Evolutionary conservation across 1,139 yeast species (phyloP), one percentile per base, ranked within the genome.

Genomic region (Diutina catenulata): DNA sequence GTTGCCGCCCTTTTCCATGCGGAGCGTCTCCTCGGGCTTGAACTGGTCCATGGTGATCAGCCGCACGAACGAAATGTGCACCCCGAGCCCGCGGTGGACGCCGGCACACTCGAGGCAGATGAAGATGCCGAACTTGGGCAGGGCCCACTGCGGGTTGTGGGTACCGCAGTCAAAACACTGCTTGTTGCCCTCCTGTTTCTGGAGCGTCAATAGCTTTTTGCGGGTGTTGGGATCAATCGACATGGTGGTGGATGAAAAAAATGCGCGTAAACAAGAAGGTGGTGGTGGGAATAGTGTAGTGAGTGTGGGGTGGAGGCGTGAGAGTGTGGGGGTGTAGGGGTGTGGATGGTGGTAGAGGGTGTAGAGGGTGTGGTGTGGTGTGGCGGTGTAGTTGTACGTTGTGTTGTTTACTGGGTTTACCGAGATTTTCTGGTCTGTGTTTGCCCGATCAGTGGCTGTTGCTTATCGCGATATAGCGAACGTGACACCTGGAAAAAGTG

Each of bases 101-200:
- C 98, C 96, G 29, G 97, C 95, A 68, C 98, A 91, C 59, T 91
- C 98, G 43, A 91, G 73, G 62, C 99, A 93, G 53, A 91, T 87
- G 57, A 87, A 87, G 44, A 88, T 80, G 40, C 98, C 99, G 60
- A 87, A 88, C 55, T 93, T 91, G 36, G 97, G 96, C 9, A 96
- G 84, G 4, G 98, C 95, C 99, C 99, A 91, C 52, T 93, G 95
- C 7, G 99, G 98, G 56, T 88, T 88, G 44, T 94, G 94, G 3
- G 96, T 94, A 29, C 70, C 73, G 60, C 98, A 93, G 60, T 91
- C 99, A 56, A 86, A 81, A 62, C 99, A 91, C 55, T 74, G 79
- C 62, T 83, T 84, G 68, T 88, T 88, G 18, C 69, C 78, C 33
- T 91, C 94, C 37, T 68, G 65, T 56, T 86, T 86, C 53, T 88